Evolutionary conservation across 495 filamentous ascomycete genomes (phyloP).

Genomic region (Choiromyces venosus): DNA sequence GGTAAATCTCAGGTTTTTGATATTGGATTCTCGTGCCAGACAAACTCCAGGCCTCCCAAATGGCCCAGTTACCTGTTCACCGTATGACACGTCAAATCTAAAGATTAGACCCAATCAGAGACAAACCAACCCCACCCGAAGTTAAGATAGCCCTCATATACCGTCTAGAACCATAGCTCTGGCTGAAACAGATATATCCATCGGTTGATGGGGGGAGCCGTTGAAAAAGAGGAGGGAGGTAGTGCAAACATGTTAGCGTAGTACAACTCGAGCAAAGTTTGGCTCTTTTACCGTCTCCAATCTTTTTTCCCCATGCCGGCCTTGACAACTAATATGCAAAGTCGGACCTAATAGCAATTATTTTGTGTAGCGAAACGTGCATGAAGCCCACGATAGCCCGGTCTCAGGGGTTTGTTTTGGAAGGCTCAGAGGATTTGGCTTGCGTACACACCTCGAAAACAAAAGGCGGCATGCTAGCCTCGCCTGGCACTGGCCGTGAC

Average conservation of each 20-base stretch:
- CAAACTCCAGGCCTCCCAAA: not conserved
- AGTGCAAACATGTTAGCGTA: not conserved
- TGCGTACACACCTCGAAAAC: not conserved
- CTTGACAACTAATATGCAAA: not conserved
- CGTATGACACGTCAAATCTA: not conserved
- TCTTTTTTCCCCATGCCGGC: not conserved
- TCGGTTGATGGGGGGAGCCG: not conserved
- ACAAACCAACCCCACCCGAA: not conserved
- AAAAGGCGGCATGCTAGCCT: not conserved
- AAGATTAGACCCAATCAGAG: not conserved
- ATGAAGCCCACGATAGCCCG: not conserved
- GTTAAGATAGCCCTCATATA: not conserved
- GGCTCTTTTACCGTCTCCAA: not conserved
- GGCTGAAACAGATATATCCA: not conserved
- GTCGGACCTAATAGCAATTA: not conserved
- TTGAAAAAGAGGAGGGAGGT: not conserved
- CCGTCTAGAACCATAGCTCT: not conserved
- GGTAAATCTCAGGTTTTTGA: not conserved
- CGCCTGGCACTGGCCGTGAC: not conserved
- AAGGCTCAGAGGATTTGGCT: not conserved
- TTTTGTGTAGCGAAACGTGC: not conserved
- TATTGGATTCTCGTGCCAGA: not conserved
- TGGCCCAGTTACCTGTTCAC: not conserved
- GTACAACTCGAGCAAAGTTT: not conserved
- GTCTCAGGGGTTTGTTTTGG: not conserved